Evolutionary conservation across 257 asterid species (phyloP).

Genomic region (Gentiana straminea): DNA sequence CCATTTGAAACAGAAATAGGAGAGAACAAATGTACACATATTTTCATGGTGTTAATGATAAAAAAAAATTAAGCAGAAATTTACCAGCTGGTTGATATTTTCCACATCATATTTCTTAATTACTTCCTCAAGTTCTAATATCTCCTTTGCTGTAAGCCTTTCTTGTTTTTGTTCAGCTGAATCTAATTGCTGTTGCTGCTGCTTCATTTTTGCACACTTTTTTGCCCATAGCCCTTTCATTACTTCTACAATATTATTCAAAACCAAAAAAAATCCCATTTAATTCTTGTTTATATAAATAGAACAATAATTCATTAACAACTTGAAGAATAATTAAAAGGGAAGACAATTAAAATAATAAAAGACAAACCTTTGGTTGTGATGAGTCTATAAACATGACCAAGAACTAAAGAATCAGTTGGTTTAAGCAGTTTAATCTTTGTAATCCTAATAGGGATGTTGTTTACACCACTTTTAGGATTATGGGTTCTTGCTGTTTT

Average conservation of each 20-base stretch:
- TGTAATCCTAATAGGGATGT: conserved; percentile 44
- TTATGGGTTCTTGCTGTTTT: conserved; percentile 10
- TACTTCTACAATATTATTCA: conserved; percentile 20
- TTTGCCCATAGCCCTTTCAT: conserved; percentile 79
- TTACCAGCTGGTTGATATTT: conserved; percentile 20
- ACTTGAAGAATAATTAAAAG: background rate
- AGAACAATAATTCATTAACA: background rate
- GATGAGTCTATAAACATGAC: conserved; percentile 78
- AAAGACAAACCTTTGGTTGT: conserved; percentile 52
- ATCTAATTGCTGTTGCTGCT: conserved; percentile 16
- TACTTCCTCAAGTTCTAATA: conserved; percentile 31
- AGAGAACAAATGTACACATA: no score
- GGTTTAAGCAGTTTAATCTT: conserved; percentile 78
- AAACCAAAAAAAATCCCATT: background rate
- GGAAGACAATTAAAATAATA: background rate
- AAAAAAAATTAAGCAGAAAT: background rate
- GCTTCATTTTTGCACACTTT: conserved; percentile 59
- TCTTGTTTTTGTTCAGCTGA: conserved; percentile 19
- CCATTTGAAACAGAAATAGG: no score
- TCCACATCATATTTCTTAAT: conserved; percentile 29
- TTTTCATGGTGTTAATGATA: no score
- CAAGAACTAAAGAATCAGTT: conserved; percentile 63
- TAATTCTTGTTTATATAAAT: background rate
- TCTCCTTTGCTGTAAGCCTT: conserved; percentile 23
- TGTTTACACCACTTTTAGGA: background rate